A percentile compares a stretch with the other conserved stretches of the same genome.
phyloP scores from a whole-genome alignment of 768 basidiomycete species.

The Austroboletus eburneus region DNA sequence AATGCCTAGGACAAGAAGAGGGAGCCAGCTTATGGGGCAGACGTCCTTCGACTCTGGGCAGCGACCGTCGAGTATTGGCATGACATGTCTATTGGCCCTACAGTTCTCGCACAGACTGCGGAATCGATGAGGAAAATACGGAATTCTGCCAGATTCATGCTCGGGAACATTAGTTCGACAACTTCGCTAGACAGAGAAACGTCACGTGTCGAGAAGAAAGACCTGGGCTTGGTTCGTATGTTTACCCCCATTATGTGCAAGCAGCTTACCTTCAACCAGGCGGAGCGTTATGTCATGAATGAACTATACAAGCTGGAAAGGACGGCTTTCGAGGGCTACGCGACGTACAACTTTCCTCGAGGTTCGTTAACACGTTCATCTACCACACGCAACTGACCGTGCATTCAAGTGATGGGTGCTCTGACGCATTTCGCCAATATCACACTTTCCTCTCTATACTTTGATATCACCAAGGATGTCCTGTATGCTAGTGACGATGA shows the following conservation, averaged over 20 bases:
- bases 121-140: conserved; percentile 81
- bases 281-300: conserved; percentile 84
- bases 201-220: conserved; percentile 24
- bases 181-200: conserved; percentile 4
- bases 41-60: conserved; percentile 86
- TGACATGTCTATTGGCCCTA: conserved; percentile 83
- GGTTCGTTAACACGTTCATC: conserved; percentile 40
- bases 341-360: conserved; percentile 74
- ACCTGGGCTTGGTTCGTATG: conserved; percentile 61
- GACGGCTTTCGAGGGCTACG: conserved; percentile 63
- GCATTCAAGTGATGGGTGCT: conserved; percentile 57
- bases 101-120: conserved; percentile 66
- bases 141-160: conserved; percentile 80
- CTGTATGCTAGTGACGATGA: conserved; percentile 67
- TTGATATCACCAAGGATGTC: conserved; percentile 87
- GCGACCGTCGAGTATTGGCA: conserved; percentile 87
- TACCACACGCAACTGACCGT: conserved; percentile 1
- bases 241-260: neutral
- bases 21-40: conserved; percentile 79
- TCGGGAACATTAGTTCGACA: conserved; percentile 63
- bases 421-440: conserved; percentile 76
- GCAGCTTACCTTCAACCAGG: conserved; percentile 39
- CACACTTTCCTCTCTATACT: conserved; percentile 86
- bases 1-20: conserved; percentile 54
- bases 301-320: conserved; percentile 73